These are phyloP conservation scores for Apodospora peruviana DNA, from an alignment of 495 filamentous ascomycete genomes.

Conservation along the genomic window DNA sequence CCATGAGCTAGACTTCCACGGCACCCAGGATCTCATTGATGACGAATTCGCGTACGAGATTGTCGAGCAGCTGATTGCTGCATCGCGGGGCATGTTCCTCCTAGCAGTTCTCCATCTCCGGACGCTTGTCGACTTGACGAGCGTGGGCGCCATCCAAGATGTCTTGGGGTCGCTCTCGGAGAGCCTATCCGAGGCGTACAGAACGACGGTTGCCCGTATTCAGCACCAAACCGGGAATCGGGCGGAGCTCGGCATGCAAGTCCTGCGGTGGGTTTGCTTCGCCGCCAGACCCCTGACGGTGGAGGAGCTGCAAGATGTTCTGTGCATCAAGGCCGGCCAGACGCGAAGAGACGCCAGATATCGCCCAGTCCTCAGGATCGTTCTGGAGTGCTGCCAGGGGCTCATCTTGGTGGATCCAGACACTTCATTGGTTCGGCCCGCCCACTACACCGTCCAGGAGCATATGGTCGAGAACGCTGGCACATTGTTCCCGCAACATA, in stretches of 20 bases:
- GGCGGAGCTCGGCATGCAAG: not conserved
- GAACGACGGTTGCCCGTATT: not conserved
- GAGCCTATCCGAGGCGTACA: too few species aligned
- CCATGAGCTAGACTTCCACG: not conserved
- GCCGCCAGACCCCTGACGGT: not conserved
- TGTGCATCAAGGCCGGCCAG: not conserved
- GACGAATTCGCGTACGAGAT: not conserved
- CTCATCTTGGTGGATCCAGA: not conserved
- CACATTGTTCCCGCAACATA: not conserved
- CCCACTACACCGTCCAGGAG: not conserved
- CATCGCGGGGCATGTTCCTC: not conserved
- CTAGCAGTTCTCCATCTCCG: too few species aligned
- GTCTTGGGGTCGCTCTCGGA: too few species aligned
- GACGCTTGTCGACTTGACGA: too few species aligned
- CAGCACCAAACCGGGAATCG: not conserved
- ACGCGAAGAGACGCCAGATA: not conserved
- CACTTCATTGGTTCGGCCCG: not conserved
- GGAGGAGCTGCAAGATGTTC: not conserved
- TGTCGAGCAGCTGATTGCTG: not conserved
- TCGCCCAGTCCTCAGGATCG: not conserved
- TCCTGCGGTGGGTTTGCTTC: not conserved
- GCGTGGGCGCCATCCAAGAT: too few species aligned
- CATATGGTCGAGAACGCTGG: not conserved
- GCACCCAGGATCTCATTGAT: not conserved
- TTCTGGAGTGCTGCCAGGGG: not conserved